Percentiles rank a stretch among this genome's conserved stretches.
phyloP scores from a whole-genome alignment of 441 rosid species.

The Croton laevigatus region DNA sequence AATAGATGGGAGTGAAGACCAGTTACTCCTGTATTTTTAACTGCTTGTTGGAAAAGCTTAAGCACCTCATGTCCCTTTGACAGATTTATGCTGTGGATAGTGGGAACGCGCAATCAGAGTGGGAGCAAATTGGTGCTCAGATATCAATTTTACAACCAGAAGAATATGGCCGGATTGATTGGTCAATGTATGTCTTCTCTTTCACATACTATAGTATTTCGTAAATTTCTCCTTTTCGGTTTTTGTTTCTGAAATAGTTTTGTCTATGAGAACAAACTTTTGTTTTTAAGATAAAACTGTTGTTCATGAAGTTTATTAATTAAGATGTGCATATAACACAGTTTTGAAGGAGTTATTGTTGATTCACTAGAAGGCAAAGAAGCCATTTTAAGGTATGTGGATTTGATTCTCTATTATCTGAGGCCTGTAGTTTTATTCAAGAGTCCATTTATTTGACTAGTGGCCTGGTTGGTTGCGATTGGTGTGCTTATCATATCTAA shows the following conservation, averaged over 20 bases:
- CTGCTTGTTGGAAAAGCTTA: constrained; percentile 36
- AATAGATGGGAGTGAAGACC: constrained; percentile 2
- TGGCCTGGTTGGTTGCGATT: constrained; percentile 9
- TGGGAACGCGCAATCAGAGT: constrained; percentile 57
- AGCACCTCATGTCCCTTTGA: constrained; percentile 30
- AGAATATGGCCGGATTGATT: constrained; percentile 58
- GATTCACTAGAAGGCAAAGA: constrained; percentile 85
- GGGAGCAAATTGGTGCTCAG: constrained; percentile 66
- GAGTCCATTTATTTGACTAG: constrained; percentile 17
- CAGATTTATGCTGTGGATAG: constrained; percentile 71
- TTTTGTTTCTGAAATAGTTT: constrained; percentile 11
- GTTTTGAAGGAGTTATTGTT: constrained; percentile 86
- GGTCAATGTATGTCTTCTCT: constrained; percentile 71
- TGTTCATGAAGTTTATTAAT: constrained; percentile 15
- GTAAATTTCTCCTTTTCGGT: constrained; percentile 6
- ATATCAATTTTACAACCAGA: constrained; percentile 52
- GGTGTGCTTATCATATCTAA: neutral
- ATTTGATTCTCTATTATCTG: constrained; percentile 19
- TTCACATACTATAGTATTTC: constrained; percentile 9
- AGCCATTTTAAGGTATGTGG: constrained; percentile 66
- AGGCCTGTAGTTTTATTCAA: neutral
- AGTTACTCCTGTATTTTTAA: constrained; percentile 3
- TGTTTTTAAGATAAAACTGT: constrained; percentile 9
- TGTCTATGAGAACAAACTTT: neutral
- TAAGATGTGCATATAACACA: constrained; percentile 31